Evolutionary conservation across 78 protist genomes (phyloP).

Genomic region (Emiliania huxleyi): DNA sequence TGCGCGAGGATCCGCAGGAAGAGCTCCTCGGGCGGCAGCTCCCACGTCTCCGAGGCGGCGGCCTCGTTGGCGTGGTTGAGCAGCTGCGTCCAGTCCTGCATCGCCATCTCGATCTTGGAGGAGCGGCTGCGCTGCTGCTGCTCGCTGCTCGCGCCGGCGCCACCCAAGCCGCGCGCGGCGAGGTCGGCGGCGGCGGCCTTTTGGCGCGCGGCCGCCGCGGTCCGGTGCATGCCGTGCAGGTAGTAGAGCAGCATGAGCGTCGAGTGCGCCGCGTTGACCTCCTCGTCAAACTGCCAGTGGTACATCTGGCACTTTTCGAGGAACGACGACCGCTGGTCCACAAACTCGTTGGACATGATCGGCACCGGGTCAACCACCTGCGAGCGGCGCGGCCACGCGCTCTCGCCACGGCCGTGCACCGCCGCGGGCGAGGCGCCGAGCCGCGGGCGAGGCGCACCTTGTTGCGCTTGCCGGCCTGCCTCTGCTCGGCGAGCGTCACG

Average conservation of each 20-base stretch:
- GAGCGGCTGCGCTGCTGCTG: neutral
- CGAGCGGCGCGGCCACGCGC: no score
- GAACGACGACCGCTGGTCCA: neutral
- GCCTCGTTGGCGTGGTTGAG: constrained; percentile 2
- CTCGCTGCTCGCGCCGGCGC: neutral
- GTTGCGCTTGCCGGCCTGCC: neutral
- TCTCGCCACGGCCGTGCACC: no score
- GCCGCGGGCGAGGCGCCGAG: no score
- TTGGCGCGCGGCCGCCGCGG: neutral
- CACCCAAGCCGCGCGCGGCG: neutral
- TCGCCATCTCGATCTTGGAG: neutral
- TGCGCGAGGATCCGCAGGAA: constrained; percentile 1
- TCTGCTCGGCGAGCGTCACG: neutral
- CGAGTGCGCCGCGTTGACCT: constrained; percentile 7
- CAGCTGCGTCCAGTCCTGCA: constrained; percentile 15
- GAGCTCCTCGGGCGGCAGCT: constrained; percentile 24
- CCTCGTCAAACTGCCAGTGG: constrained; percentile 38
- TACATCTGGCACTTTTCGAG: constrained; percentile 23
- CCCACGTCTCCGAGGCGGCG: neutral
- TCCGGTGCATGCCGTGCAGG: constrained; percentile 4
- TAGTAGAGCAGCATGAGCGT: constrained; percentile 22
- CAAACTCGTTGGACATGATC: neutral
- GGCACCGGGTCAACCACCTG: neutral
- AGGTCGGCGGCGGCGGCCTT: neutral
- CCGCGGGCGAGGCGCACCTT: no score